Base-by-base conservation (phyloP, 805 yeast genomes). In the Yarrowia keelungensis region DNA sequence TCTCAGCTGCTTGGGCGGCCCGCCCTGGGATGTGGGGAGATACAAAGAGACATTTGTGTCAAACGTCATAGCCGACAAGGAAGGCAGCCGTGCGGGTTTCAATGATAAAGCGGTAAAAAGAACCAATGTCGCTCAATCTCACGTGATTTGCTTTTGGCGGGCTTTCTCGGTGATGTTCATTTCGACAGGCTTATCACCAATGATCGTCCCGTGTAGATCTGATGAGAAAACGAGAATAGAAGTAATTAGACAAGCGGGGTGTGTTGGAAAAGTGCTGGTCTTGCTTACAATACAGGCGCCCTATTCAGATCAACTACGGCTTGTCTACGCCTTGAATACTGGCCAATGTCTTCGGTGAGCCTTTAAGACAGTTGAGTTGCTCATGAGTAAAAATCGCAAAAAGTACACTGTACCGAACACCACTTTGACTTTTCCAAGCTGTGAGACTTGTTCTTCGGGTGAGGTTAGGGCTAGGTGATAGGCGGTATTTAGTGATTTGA, bases 401-500 rank as follows among this genome's bases (percentile, higher is more conserved):
- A 51, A 51, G 16, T 16, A 51, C 56, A 36, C 56, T 51, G 56
- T 51, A 51, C 4, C 51, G 22, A 35, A 35, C 41, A 26, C 56
- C 26, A 16, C 8, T 15, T 32, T 11, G 42, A 51, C 41, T 36
- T 36, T 51, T 8, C 8, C 8, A 2, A 16, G 42, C 51, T 15
- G 54, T 32, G 54, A 49, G 54, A 49, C 54, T 26, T 26, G 32
- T 26, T 26, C 32, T 26, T 47, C 53, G 16, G 53, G 14, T 39
- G 7, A 11, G 54, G 54, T 49, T 49, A 49, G 54, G 39, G 39
- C 15, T 46, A 32, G 22, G 12, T 45, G 47, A 45, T 16, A 10
- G 26, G 32, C 32, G 32, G 32, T 26, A 26, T 26, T 26, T 26
- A 26, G 32, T 26, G 32, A 26, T 26, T 26, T 26, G 32, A 26